Conservation (phyloP, 805 yeast genomes). For the Grigorovia jiainica region DNA sequence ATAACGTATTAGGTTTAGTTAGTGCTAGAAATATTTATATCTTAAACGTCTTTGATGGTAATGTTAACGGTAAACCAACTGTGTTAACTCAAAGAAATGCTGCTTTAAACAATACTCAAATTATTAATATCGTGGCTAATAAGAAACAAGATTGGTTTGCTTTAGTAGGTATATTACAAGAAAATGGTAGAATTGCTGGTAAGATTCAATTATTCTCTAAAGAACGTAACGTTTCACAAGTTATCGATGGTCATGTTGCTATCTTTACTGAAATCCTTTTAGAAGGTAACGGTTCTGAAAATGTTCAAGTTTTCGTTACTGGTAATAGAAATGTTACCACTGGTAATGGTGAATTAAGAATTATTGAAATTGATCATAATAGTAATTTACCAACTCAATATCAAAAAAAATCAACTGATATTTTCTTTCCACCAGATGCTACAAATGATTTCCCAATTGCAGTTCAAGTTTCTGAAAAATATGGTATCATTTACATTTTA, state of each 20-base stretch:
- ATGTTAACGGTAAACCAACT: constrained; percentile 68
- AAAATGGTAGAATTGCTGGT: constrained; percentile 89
- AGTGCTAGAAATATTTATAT: constrained; percentile 66
- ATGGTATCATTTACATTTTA: constrained; percentile 78
- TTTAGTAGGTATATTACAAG: constrained; percentile 89
- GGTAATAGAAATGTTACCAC: constrained; percentile 78
- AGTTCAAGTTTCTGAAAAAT: constrained; percentile 73
- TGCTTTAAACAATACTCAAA: constrained; percentile 68
- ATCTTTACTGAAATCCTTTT: constrained; percentile 70
- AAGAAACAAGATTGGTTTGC: constrained; percentile 85
- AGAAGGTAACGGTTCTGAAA: constrained; percentile 54
- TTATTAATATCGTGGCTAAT: constrained; percentile 83
- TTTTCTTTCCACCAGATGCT: constrained; percentile 95
- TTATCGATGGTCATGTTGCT: constrained; percentile 96
- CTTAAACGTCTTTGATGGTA: constrained; percentile 79
- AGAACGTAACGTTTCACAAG: constrained; percentile 86
- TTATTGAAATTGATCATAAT: constrained; percentile 93
- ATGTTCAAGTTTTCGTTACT: constrained; percentile 83
- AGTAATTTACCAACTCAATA: constrained; percentile 66
- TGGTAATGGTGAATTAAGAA: constrained; percentile 74
- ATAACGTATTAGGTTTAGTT: constrained; percentile 68
- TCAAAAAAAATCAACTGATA: constrained; percentile 81
- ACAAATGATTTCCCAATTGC: constrained; percentile 93
- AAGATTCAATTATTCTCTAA: constrained; percentile 88
- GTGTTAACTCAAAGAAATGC: constrained; percentile 78